These are phyloP conservation scores for Suillus luteus DNA, from an alignment of 768 basidiomycete species.

Conservation along the genomic window DNA sequence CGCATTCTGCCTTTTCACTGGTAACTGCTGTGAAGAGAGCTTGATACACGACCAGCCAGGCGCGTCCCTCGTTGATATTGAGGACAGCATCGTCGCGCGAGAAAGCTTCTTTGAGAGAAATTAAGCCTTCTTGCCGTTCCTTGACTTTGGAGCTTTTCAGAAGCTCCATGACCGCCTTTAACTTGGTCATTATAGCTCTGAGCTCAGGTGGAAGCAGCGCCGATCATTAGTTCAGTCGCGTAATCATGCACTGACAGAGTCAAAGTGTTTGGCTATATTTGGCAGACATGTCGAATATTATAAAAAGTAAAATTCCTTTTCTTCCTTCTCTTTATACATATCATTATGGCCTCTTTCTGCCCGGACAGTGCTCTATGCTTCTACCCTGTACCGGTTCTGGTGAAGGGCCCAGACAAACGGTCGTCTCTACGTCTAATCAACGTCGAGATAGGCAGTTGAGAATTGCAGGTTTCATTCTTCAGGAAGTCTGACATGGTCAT, in stretches of 20 bases:
- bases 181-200: slow-evolving; percentile 36
- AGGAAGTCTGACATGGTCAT: slow-evolving; percentile 37
- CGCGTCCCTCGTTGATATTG: slow-evolving; percentile 37
- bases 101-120: slow-evolving; percentile 52
- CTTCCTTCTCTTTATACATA: background rate
- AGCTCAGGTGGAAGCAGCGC: slow-evolving; percentile 8
- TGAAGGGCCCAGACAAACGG: slow-evolving; percentile 65
- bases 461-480: slow-evolving; percentile 37
- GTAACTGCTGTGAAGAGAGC: slow-evolving; percentile 68
- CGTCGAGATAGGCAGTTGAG: slow-evolving; percentile 52
- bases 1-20: slow-evolving; percentile 55
- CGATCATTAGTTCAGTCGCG: slow-evolving; percentile 13
- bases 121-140: slow-evolving; percentile 67
- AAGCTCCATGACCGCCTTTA: slow-evolving; percentile 50
- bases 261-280: slow-evolving; percentile 33
- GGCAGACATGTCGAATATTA: slow-evolving; percentile 26
- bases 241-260: slow-evolving; percentile 16
- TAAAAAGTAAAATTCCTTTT: slow-evolving; percentile 21
- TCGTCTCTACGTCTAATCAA: slow-evolving; percentile 55
- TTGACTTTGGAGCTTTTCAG: slow-evolving; percentile 66
- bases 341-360: slow-evolving; percentile 67
- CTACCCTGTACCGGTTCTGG: slow-evolving; percentile 81
- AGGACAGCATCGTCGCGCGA: slow-evolving; percentile 47
- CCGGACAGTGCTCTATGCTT: slow-evolving; percentile 63
- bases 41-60: slow-evolving; percentile 73